Percentiles rank a stretch among this genome's conserved stretches.
Conservation (phyloP, 805 yeast genomes). For the Metschnikowia cerradonensis region DNA sequence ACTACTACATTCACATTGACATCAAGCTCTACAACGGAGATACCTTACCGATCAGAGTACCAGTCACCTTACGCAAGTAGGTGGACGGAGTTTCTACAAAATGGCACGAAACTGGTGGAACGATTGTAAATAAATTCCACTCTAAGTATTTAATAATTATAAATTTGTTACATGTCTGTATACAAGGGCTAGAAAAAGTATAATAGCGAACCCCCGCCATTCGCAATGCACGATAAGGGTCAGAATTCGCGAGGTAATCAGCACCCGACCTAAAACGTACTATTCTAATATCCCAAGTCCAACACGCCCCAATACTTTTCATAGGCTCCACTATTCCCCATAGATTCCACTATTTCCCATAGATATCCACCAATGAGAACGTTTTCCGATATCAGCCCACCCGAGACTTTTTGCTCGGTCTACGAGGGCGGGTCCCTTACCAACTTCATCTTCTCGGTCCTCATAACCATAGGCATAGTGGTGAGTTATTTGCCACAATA, state of each 20-base stretch:
- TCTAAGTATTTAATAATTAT: not conserved
- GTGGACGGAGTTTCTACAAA: not conserved
- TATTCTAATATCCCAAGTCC: not conserved
- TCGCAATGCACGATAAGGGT: not conserved
- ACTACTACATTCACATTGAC: slow-evolving; percentile 20
- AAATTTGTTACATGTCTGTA: not conserved
- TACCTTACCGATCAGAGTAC: slow-evolving; percentile 18
- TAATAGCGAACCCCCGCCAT: not conserved
- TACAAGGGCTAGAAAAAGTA: not conserved
- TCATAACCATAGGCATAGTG: slow-evolving; percentile 63
- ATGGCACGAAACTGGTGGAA: not conserved
- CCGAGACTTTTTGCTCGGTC: slow-evolving; percentile 32
- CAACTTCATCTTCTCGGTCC: slow-evolving; percentile 47
- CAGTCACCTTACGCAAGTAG: slow-evolving; percentile 14
- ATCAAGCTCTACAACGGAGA: slow-evolving; percentile 21
- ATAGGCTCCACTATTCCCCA: no score
- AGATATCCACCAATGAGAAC: not conserved
- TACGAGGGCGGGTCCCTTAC: slow-evolving; percentile 48
- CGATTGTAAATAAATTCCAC: not conserved
- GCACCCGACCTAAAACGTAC: not conserved
- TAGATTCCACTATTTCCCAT: no score
- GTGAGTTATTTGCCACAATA: slow-evolving; percentile 77
- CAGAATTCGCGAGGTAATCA: not conserved
- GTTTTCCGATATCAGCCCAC: not conserved
- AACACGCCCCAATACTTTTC: not conserved